Evolutionary conservation across 2,329 filamentous ascomycete genomes (phyloP).

Genomic region (Trichoderma oligosporum): DNA sequence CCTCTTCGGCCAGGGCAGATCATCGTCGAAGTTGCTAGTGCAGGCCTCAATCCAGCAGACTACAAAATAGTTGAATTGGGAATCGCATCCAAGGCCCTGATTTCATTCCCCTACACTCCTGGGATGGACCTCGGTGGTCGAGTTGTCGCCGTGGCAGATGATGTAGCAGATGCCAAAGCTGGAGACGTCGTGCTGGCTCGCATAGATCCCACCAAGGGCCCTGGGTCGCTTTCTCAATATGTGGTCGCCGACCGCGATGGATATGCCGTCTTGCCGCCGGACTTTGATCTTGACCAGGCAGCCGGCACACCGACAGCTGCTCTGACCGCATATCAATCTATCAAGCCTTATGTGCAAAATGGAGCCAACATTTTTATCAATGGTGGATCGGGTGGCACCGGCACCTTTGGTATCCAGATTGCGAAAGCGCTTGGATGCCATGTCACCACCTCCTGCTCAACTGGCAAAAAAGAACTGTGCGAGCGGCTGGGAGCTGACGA

Average conservation of each 20-base stretch:
- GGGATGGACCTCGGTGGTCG: conserved; percentile 51
- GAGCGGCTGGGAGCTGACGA: conserved; percentile 60
- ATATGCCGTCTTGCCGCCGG: conserved; percentile 38
- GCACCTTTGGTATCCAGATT: conserved; percentile 60
- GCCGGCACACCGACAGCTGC: conserved; percentile 43
- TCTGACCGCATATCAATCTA: conserved; percentile 47
- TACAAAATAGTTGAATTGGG: conserved; percentile 45
- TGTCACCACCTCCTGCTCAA: conserved; percentile 60
- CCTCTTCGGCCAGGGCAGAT: conserved; percentile 32
- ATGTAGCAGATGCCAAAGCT: conserved; percentile 30
- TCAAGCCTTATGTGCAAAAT: conserved; percentile 44
- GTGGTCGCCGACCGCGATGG: conserved; percentile 33
- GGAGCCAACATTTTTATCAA: conserved; percentile 63
- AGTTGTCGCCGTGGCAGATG: conserved; percentile 37
- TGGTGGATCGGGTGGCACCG: conserved; percentile 61
- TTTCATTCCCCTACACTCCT: conserved; percentile 40
- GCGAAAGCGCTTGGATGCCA: conserved; percentile 59
- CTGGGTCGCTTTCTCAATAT: conserved; percentile 45
- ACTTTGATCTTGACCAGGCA: conserved; percentile 40
- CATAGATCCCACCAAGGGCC: conserved; percentile 27
- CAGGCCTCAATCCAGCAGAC: conserved; percentile 48
- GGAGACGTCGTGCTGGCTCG: conserved; percentile 46
- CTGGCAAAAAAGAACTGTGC: conserved; percentile 54
- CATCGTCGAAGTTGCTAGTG: conserved; percentile 42
- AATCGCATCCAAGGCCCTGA: conserved; percentile 33